Conservation (phyloP, 768 basidiomycete genomes). For the Leccinum longicurvipes region DNA sequence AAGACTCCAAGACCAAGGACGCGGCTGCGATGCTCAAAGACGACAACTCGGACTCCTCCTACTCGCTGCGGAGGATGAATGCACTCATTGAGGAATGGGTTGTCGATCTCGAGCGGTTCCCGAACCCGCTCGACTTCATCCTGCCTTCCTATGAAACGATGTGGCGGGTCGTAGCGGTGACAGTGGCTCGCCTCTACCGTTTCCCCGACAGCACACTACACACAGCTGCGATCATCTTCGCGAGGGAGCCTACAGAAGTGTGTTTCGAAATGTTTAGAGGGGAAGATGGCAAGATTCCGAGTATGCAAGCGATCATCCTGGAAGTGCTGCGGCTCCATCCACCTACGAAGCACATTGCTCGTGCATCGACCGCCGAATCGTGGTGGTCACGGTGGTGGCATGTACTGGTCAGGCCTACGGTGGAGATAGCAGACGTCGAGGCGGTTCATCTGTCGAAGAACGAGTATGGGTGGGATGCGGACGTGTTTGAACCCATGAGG, state of each 20-base stretch:
- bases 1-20: constrained; percentile 20
- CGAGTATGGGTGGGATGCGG: constrained; percentile 33
- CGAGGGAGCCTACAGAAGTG: constrained; percentile 21
- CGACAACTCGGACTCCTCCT: not conserved
- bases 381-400: constrained; percentile 12
- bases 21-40: constrained; percentile 12
- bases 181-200: constrained; percentile 31
- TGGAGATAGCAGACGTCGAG: constrained; percentile 26
- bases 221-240: constrained; percentile 25
- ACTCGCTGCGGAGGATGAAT: constrained; percentile 33
- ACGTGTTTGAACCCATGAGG: constrained; percentile 43
- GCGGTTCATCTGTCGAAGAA: constrained; percentile 14
- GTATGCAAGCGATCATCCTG: constrained; percentile 24
- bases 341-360: constrained; percentile 24
- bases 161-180: constrained; percentile 60
- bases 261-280: constrained; percentile 14
- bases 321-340: constrained; percentile 31
- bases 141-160: constrained; percentile 62
- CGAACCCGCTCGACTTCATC: constrained; percentile 48
- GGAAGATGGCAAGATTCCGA: constrained; percentile 9
- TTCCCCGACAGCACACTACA: constrained; percentile 20
- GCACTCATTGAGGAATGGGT: constrained; percentile 35
- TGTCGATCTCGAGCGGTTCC: constrained; percentile 21
- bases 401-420: not conserved
- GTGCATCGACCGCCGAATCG: not conserved